Conservation (phyloP, 306 rosid species). For the Prunus mongolica region DNA sequence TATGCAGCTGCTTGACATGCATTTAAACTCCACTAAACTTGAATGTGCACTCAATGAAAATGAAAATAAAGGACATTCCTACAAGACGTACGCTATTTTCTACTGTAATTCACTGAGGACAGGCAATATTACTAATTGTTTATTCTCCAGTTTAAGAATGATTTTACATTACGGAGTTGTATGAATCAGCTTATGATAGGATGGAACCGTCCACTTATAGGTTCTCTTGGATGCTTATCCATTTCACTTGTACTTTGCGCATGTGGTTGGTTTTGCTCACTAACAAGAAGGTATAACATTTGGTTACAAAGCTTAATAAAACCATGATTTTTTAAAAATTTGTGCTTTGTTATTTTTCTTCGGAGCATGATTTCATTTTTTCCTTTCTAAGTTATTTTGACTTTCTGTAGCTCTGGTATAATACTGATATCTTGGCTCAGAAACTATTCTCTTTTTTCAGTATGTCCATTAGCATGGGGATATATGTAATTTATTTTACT, state of each 20-base stretch:
- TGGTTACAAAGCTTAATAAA: neutral
- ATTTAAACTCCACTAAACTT: conserved; percentile 1
- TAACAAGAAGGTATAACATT: neutral
- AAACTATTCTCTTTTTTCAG: neutral
- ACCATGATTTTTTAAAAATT: neutral
- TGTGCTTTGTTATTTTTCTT: neutral
- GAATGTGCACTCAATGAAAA: neutral
- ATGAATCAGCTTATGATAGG: neutral
- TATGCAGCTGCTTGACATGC: neutral
- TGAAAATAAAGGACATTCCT: too few relatives aligned
- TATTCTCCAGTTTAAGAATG: neutral
- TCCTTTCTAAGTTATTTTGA: neutral
- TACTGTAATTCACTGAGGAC: neutral
- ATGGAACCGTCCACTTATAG: neutral
- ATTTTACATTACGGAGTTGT: neutral
- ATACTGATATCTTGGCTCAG: conserved; percentile 11
- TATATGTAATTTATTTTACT: neutral
- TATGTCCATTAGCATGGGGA: neutral
- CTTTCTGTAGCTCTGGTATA: neutral
- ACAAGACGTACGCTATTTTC: neutral
- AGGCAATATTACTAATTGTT: neutral
- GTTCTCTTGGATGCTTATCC: neutral
- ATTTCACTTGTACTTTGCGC: neutral
- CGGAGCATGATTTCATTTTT: neutral
- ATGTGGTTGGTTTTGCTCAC: neutral